Percentiles rank a stretch among this genome's conserved stretches.
phyloP scores from a whole-genome alignment of 139 green algal species.

The Chlorella sp. region DNA sequence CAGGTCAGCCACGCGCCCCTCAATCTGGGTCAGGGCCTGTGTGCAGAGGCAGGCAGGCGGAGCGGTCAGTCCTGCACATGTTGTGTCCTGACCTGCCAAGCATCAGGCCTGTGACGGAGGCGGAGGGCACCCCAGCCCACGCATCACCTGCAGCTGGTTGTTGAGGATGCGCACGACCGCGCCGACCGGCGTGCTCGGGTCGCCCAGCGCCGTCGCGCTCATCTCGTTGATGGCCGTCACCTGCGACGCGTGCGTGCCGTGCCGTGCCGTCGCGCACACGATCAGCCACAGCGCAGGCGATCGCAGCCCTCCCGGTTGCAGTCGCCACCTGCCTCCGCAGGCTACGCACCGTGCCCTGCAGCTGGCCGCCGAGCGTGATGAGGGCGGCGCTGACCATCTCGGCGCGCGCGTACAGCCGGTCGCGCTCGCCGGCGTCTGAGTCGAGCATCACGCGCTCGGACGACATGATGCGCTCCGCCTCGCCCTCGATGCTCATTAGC shows the following conservation, averaged over 20 bases:
- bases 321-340: neutral
- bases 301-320: neutral
- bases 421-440: slow-evolving; percentile 43
- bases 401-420: slow-evolving; percentile 38
- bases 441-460: slow-evolving; percentile 33
- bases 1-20: slow-evolving; percentile 9
- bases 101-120: neutral
- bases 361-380: slow-evolving; percentile 43
- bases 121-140: neutral
- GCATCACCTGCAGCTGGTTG: slow-evolving; percentile 74
- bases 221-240: slow-evolving; percentile 51
- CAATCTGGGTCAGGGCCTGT: slow-evolving; percentile 20
- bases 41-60: neutral
- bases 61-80: neutral
- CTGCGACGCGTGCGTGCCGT: neutral
- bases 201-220: slow-evolving; percentile 38
- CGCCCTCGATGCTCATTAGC: slow-evolving; percentile 59
- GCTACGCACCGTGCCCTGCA: slow-evolving; percentile 23
- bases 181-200: slow-evolving; percentile 57
- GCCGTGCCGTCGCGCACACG: too few relatives aligned
- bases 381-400: slow-evolving; percentile 38
- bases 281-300: neutral
- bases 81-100: neutral
- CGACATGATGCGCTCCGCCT: slow-evolving; percentile 52
- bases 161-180: slow-evolving; percentile 83